These are phyloP conservation scores for Huntiella savannae DNA, from an alignment of 2,329 filamentous ascomycete species.

Conservation along the genomic window DNA sequence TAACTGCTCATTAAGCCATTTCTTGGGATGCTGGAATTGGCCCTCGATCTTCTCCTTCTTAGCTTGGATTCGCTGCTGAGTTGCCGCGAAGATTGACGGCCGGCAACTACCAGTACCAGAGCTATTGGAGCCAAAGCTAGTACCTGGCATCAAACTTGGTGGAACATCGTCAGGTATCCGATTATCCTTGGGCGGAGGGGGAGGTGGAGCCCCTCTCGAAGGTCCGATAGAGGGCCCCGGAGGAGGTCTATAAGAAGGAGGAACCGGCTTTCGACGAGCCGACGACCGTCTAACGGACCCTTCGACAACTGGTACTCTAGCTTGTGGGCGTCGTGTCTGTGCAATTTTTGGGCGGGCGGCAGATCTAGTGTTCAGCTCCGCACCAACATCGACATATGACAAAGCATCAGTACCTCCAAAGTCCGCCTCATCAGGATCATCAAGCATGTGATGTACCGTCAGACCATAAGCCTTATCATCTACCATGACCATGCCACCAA, in stretches of 20 bases:
- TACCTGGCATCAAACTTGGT: background rate
- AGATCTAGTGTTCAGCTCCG: conserved; percentile 1
- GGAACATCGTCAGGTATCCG: background rate
- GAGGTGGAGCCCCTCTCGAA: background rate
- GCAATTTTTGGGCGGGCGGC: background rate
- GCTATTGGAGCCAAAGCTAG: background rate
- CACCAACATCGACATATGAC: background rate
- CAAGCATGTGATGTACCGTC: conserved; percentile 94
- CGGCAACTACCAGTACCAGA: background rate
- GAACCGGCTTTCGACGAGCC: conserved; percentile 6
- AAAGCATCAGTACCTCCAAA: conserved; percentile 12
- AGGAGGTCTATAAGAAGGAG: background rate
- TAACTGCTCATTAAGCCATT: background rate
- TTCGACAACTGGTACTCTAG: background rate
- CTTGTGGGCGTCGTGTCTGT: background rate
- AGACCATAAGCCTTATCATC: conserved; percentile 77
- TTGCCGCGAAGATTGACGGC: conserved; percentile 4
- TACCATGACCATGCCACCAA: conserved; percentile 71
- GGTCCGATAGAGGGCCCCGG: background rate
- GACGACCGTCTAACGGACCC: conserved; percentile 2
- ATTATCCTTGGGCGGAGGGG: background rate
- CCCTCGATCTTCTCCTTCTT: background rate
- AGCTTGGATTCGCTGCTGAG: conserved; percentile 1
- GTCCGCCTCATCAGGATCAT: conserved; percentile 34
- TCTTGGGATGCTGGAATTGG: background rate